Evolutionary conservation across 106 monocot species (phyloP), one percentile per base, ranked within the genome.

Genomic region (Dendrobium nobile): DNA sequence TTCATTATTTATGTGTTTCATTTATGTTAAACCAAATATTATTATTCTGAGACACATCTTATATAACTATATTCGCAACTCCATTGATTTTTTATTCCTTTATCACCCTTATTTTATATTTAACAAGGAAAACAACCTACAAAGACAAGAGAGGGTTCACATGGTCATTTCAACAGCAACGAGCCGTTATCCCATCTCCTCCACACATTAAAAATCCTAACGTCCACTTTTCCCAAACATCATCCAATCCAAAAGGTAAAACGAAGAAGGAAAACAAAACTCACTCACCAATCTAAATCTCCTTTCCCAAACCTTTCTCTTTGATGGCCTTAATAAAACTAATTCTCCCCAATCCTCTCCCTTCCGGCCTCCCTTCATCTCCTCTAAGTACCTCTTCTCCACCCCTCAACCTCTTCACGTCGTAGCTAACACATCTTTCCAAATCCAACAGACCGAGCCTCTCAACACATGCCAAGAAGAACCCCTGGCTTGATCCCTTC

Each of bases 401-500:
- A 54, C 19, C 67, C 67, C 67, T 9, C 1, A 15, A 83, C 54
- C 37, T 37, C 15, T 44, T 44, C 44, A 43, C 54, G 22, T 37
- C 48, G 45, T 59, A 17, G 77, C 2, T 43, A 43, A 18, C 18
- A 13, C 77, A 7, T 19, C 15, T 31, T 8, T 5, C 16, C 56
- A 24, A 10, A 9, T 6, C 68, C 31, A 65, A 27, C 19, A 8
- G 42, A n/a, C 31, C 43, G 9, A 19, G 43, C 64, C 18, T 84
- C 51, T 11, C 87, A 45, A 75, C 81, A 33, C 41, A 40, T 13
- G 79, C 86, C 78, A 94, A 92, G 88, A 92, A 90, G 85, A 93
- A 94, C 83, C 92, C 88, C 4, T 96, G 96, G 96, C 90, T 96
- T 11, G 96, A 96, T 83, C 90, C 93, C 40, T 96, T 93, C 79